phyloP scores from a whole-genome alignment of 2,329 filamentous ascomycete species.

The Diaporthe vaccinii region DNA sequence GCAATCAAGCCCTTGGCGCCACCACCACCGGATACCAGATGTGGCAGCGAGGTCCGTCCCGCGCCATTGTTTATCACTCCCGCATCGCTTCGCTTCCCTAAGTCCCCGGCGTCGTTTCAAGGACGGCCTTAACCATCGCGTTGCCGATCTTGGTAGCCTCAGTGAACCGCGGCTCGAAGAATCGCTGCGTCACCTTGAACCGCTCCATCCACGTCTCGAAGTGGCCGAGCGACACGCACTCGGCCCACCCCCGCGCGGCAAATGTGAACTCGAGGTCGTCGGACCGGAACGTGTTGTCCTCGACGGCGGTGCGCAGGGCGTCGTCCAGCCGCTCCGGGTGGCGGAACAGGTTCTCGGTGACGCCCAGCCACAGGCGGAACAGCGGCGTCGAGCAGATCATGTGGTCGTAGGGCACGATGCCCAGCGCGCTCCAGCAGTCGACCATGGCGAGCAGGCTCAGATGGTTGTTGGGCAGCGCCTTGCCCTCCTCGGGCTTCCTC shows the following conservation, averaged over 20 bases:
- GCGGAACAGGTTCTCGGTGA: slow-evolving; percentile 96
- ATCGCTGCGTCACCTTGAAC: slow-evolving; percentile 89
- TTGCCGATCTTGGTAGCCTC: slow-evolving; percentile 92
- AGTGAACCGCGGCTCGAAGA: slow-evolving; percentile 90
- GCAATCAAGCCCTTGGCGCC: slow-evolving; percentile 3
- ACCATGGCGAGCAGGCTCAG: slow-evolving; percentile 95
- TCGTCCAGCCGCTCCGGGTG: slow-evolving; percentile 85
- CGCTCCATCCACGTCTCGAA: slow-evolving; percentile 94
- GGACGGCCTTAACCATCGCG: slow-evolving; percentile 96
- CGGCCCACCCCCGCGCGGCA: slow-evolving; percentile 94
- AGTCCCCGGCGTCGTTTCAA: slow-evolving; percentile 76
- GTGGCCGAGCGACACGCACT: slow-evolving; percentile 90
- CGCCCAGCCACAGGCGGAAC: slow-evolving; percentile 95
- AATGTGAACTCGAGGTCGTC: slow-evolving; percentile 99
- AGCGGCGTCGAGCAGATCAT: slow-evolving; percentile 99
- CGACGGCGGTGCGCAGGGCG: slow-evolving; percentile 85
- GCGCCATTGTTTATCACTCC: not conserved
- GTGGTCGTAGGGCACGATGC: slow-evolving; percentile 97
- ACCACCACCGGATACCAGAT: not conserved
- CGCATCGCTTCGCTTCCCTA: not conserved
- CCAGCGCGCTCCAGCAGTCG: slow-evolving; percentile 95
- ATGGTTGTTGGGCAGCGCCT: slow-evolving; percentile 86
- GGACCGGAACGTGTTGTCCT: slow-evolving; percentile 91
- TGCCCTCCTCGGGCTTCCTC: slow-evolving; percentile 61
- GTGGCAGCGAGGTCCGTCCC: slow-evolving; percentile 2